phyloP scores from a whole-genome alignment of 345 rosid genomes.

The Dovyalis caffra region DNA sequence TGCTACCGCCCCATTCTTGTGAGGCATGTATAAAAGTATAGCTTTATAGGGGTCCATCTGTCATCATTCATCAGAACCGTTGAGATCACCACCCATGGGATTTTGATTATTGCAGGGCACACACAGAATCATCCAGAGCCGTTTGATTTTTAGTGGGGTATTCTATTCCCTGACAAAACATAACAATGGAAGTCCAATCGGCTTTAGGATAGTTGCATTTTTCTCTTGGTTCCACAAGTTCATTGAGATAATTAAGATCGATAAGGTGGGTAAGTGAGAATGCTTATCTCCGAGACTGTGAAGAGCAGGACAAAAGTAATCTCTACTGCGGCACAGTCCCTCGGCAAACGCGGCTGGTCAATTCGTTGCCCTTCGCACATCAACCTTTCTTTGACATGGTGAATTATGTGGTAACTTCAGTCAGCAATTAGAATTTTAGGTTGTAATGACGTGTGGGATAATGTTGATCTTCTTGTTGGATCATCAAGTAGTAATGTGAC shows the following conservation, averaged over 20 bases:
- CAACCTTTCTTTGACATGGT: background rate
- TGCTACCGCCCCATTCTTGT: background rate
- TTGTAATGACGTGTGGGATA: background rate
- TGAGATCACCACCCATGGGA: background rate
- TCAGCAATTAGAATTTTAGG: background rate
- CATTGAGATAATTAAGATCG: background rate
- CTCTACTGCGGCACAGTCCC: background rate
- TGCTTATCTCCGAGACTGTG: no score
- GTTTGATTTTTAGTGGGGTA: background rate
- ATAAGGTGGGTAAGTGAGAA: background rate
- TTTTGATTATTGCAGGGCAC: background rate
- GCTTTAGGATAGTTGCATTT: background rate
- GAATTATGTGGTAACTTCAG: background rate
- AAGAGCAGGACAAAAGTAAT: background rate
- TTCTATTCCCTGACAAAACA: background rate
- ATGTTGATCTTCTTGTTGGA: background rate
- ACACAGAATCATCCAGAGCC: background rate
- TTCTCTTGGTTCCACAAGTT: background rate
- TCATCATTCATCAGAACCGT: conserved; percentile 8
- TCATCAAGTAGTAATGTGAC: background rate
- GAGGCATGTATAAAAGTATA: background rate
- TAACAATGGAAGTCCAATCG: background rate
- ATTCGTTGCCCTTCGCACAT: background rate
- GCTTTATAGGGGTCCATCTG: conserved; percentile 3
- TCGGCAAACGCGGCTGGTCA: background rate